Percentiles rank a stretch among this genome's conserved stretches.
Conservation (phyloP, 2,329 filamentous ascomycete genomes). For the Epichloe gansuensis region DNA sequence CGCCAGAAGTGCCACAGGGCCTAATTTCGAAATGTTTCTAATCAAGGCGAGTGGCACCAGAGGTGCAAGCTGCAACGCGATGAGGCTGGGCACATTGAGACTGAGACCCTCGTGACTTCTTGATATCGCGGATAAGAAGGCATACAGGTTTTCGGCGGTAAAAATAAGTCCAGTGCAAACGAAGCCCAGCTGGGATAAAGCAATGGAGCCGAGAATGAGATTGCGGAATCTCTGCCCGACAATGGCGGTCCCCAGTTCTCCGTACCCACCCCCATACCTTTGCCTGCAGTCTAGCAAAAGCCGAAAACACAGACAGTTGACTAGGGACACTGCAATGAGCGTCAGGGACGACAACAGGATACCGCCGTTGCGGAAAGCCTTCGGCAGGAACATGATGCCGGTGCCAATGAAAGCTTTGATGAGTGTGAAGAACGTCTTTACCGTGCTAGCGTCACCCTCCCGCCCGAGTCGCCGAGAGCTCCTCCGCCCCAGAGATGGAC, state of each 20-base stretch:
- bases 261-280: slow-evolving; percentile 57
- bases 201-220: slow-evolving; percentile 57
- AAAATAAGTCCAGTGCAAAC: slow-evolving; percentile 71
- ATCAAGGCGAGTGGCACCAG: slow-evolving; percentile 58
- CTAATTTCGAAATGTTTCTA: slow-evolving; percentile 63
- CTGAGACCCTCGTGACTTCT: slow-evolving; percentile 36
- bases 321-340: slow-evolving; percentile 49
- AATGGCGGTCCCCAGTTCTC: slow-evolving; percentile 58
- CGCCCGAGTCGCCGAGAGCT: slow-evolving; percentile 31
- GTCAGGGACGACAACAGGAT: slow-evolving; percentile 63
- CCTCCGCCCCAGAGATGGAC: slow-evolving; percentile 32
- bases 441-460: slow-evolving; percentile 52
- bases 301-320: slow-evolving; percentile 62
- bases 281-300: slow-evolving; percentile 56
- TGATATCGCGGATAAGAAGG: slow-evolving; percentile 53
- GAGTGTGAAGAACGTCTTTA: slow-evolving; percentile 66
- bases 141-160: slow-evolving; percentile 59
- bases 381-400: slow-evolving; percentile 72
- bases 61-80: slow-evolving; percentile 51
- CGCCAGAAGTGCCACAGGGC: slow-evolving; percentile 54
- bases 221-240: slow-evolving; percentile 50
- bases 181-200: slow-evolving; percentile 65
- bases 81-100: slow-evolving; percentile 41
- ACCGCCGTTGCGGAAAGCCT: slow-evolving; percentile 67
- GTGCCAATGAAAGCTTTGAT: slow-evolving; percentile 71